These are phyloP conservation scores for Penicillium sp. DNA, from an alignment of 2,329 filamentous ascomycete species.

Conservation along the genomic window DNA sequence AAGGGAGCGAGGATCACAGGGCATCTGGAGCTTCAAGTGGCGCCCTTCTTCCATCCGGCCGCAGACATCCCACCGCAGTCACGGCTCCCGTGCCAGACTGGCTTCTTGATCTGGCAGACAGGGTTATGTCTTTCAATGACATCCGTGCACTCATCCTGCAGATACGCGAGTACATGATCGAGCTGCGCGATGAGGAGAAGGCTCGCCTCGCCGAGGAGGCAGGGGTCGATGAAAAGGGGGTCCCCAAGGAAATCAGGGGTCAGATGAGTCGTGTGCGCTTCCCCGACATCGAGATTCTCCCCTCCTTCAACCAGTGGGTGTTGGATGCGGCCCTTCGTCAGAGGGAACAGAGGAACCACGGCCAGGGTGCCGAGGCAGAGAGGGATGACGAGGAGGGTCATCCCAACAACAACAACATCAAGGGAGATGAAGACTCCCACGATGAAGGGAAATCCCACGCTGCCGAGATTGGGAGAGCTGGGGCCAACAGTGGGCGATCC, in stretches of 20 bases:
- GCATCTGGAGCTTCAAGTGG: too few relatives aligned
- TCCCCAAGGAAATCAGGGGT: background rate
- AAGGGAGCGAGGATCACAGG: conserved; percentile 55
- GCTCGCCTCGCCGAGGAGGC: background rate
- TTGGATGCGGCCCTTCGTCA: background rate
- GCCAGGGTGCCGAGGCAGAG: background rate
- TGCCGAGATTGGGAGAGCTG: background rate
- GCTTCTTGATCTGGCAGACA: conserved; percentile 24
- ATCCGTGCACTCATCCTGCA: conserved; percentile 25
- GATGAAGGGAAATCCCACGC: background rate
- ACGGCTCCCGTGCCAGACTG: conserved; percentile 33
- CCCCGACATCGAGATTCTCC: conserved; percentile 41
- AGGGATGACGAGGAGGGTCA: background rate
- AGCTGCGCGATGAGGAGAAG: conserved; percentile 4
- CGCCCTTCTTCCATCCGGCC: background rate
- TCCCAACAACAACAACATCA: background rate
- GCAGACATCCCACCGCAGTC: conserved; percentile 26
- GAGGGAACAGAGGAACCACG: background rate
- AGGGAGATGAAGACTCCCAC: background rate
- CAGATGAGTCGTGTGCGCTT: conserved; percentile 22
- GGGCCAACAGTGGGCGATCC: conserved; percentile 8
- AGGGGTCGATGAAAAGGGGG: background rate
- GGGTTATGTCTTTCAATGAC: conserved; percentile 28
- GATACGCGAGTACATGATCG: conserved; percentile 22
- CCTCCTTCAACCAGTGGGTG: conserved; percentile 25